A percentile compares a stretch with the other conserved stretches of the same genome.
phyloP scores from a whole-genome alignment of 192 early-diverging fungal species.

The Umbelopsis vinacea region DNA sequence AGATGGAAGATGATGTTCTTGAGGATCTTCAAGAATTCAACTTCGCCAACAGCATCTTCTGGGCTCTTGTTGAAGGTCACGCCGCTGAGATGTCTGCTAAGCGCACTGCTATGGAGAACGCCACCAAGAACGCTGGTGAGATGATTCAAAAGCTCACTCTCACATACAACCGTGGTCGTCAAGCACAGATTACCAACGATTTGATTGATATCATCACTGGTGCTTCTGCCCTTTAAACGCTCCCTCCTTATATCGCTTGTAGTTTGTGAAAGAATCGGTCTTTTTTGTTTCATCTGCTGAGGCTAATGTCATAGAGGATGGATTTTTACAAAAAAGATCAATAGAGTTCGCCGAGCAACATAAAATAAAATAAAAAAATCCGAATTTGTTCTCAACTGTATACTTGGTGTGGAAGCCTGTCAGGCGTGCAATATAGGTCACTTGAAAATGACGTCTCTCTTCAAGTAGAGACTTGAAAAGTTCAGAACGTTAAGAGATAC shows the following conservation, averaged over 20 bases:
- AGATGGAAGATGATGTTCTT: conserved; percentile 87
- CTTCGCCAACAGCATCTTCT: conserved; percentile 93
- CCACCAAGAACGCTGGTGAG: conserved; percentile 98
- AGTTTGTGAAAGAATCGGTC: conserved; percentile 25
- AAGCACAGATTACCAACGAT: conserved; percentile 98
- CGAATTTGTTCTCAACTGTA: conserved; percentile 23
- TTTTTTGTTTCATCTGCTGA: background rate
- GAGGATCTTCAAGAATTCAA: conserved; percentile 92
- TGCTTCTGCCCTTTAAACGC: conserved; percentile 84
- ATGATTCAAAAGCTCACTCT: conserved; percentile 97
- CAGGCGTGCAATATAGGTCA: background rate
- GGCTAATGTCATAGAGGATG: background rate
- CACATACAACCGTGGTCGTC: conserved; percentile 96
- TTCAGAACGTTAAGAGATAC: too few relatives aligned
- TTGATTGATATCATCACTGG: conserved; percentile 98
- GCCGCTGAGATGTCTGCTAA: conserved; percentile 95
- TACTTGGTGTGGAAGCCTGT: background rate
- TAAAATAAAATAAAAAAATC: conserved; percentile 22
- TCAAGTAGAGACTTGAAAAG: too few relatives aligned
- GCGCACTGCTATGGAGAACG: conserved; percentile 99
- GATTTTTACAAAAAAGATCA: background rate
- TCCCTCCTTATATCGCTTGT: conserved; percentile 21
- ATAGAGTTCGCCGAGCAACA: conserved; percentile 24
- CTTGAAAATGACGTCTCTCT: too few relatives aligned
- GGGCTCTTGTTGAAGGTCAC: conserved; percentile 95